These are phyloP conservation scores for Cryptococcus maquisensis DNA, from an alignment of 1,284 basidiomycete genomes.

Conservation along the genomic window DNA sequence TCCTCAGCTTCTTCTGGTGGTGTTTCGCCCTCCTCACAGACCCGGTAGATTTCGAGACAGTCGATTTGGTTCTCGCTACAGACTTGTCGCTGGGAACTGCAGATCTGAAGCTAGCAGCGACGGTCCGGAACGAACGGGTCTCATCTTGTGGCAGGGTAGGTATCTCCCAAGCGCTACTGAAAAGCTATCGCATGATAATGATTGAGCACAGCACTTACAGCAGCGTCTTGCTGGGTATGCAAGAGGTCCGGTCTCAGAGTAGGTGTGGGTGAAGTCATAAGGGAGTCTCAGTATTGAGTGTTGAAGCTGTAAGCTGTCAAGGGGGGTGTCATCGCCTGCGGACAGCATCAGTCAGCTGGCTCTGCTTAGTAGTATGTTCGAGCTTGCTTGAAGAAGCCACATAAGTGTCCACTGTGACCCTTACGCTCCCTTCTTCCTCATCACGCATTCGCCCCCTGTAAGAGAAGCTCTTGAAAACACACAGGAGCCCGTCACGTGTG, in stretches of 20 bases:
- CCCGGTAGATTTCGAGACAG: neutral
- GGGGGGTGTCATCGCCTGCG: neutral
- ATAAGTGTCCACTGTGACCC: slow-evolving; percentile 1
- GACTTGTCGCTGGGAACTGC: slow-evolving; percentile 10
- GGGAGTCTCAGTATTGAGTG: neutral
- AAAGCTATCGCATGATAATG: neutral
- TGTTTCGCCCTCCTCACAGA: neutral
- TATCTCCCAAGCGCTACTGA: neutral
- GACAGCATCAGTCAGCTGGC: neutral
- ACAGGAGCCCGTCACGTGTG: too few species aligned
- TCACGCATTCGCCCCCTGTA: neutral
- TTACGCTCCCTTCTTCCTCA: slow-evolving; percentile 3
- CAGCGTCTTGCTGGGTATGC: too few species aligned
- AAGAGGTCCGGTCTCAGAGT: neutral
- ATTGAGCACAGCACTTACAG: too few species aligned
- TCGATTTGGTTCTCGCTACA: slow-evolving; percentile 2
- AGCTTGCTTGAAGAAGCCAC: slow-evolving; percentile 1
- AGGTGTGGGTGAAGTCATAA: slow-evolving; percentile 3
- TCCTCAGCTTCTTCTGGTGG: neutral
- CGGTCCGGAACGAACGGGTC: slow-evolving; percentile 1
- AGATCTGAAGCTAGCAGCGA: slow-evolving; percentile 6
- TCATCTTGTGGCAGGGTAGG: neutral
- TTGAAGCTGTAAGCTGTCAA: neutral
- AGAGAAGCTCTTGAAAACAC: neutral
- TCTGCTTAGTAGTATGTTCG: too few species aligned